phyloP scores from a whole-genome alignment of 2,329 filamentous ascomycete species.

The Fusarium sp. region DNA sequence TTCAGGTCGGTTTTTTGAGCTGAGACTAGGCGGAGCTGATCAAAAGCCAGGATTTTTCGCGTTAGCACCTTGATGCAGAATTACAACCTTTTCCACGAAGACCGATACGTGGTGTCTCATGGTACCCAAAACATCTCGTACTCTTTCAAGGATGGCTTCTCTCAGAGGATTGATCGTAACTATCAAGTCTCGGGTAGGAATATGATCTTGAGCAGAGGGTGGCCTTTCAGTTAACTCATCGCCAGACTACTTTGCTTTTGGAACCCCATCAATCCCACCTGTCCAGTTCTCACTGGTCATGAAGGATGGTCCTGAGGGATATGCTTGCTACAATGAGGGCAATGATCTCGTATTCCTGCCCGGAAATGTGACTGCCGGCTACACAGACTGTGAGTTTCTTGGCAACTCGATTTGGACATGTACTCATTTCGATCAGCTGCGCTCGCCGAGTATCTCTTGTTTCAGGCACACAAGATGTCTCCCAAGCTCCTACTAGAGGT shows the following conservation, averaged over 20 bases:
- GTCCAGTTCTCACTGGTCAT: not conserved
- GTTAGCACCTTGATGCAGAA: slow-evolving; percentile 11
- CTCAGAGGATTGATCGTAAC: not conserved
- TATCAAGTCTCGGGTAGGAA: not conserved
- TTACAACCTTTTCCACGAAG: slow-evolving; percentile 15
- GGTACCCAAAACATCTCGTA: slow-evolving; percentile 18
- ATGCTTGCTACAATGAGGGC: not conserved
- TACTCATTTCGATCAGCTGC: not conserved
- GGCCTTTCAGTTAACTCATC: not conserved
- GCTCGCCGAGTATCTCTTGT: not conserved
- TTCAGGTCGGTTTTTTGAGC: too few relatives aligned
- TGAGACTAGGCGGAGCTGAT: not conserved
- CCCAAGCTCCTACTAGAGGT: not conserved
- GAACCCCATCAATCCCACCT: not conserved
- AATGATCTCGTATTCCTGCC: not conserved
- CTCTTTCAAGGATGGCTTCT: not conserved
- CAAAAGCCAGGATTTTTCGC: slow-evolving; percentile 1
- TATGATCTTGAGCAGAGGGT: not conserved
- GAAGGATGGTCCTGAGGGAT: not conserved
- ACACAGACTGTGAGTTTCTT: not conserved
- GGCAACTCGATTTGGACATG: not conserved
- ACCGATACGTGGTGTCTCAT: slow-evolving; percentile 3
- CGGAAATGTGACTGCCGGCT: not conserved
- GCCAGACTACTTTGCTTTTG: not conserved
- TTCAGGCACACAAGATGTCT: not conserved